Conservation (phyloP, 1,139 yeast genomes). For the Hemisphaericaspora xylofermentans region DNA sequence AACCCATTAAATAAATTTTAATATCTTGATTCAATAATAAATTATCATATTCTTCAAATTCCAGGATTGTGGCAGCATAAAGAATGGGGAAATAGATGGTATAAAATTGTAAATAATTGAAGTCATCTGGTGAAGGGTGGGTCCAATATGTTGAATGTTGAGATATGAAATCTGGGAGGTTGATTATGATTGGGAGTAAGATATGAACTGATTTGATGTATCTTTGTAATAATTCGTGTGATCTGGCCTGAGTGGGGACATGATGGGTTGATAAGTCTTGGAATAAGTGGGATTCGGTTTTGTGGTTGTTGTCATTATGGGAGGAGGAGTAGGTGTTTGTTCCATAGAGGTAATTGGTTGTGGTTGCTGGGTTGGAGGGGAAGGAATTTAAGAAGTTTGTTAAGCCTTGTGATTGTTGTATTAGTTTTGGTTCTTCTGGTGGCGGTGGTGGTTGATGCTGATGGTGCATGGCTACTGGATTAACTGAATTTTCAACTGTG, state of each 20-base stretch:
- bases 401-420: slow-evolving; percentile 22
- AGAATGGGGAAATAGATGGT: slow-evolving; percentile 50
- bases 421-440: slow-evolving; percentile 1
- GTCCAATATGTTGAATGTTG: slow-evolving; percentile 56
- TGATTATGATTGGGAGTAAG: slow-evolving; percentile 49
- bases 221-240: slow-evolving; percentile 48
- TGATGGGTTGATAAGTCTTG: slow-evolving; percentile 34
- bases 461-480: too few species aligned
- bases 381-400: slow-evolving; percentile 28
- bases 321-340: slow-evolving; percentile 44
- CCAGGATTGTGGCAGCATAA: slow-evolving; percentile 55
- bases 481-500: slow-evolving; percentile 24
- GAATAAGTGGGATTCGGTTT: too few species aligned
- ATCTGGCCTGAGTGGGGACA: slow-evolving; percentile 40
- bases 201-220: slow-evolving; percentile 55
- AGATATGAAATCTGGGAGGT: slow-evolving; percentile 40
- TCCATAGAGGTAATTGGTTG: slow-evolving; percentile 43
- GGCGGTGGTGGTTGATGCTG: not conserved
- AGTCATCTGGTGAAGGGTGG: slow-evolving; percentile 15
- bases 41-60: slow-evolving; percentile 54
- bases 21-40: slow-evolving; percentile 49
- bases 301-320: too few species aligned
- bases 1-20: slow-evolving; percentile 45
- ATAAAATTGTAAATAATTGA: slow-evolving; percentile 44
- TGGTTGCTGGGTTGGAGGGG: slow-evolving; percentile 40